Evolutionary conservation across 768 basidiomycete genomes (phyloP).

Genomic region (Boletus pseudopeckii): DNA sequence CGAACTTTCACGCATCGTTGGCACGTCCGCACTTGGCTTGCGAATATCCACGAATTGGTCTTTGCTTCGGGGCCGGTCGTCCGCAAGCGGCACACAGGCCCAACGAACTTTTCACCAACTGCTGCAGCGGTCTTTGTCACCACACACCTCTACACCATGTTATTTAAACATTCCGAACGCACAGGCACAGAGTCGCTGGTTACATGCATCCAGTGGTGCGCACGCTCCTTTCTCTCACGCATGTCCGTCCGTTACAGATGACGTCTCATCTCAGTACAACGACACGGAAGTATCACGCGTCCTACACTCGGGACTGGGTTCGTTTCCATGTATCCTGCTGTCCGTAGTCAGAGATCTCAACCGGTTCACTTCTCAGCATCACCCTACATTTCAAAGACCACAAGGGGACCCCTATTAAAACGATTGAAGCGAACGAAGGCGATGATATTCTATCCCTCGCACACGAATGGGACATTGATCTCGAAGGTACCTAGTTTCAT

Average conservation of each 20-base stretch:
- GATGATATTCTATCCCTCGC: conserved; percentile 90
- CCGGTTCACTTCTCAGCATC: conserved; percentile 47
- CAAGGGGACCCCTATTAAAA: conserved; percentile 79
- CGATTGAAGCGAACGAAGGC: conserved; percentile 89
- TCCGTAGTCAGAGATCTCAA: neutral
- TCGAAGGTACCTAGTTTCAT: conserved; percentile 66
- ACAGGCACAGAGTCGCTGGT: conserved; percentile 1
- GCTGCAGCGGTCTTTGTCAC: neutral
- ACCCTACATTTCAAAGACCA: conserved; percentile 88
- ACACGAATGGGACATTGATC: conserved; percentile 92
- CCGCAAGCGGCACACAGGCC: neutral
- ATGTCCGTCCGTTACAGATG: neutral
- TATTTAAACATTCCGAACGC: neutral
- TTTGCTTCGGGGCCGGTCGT: conserved; percentile 2
- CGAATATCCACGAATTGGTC: conserved; percentile 1
- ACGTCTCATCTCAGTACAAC: conserved; percentile 8
- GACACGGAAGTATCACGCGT: conserved; percentile 55
- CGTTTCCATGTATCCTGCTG: conserved; percentile 6
- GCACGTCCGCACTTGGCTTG: neutral
- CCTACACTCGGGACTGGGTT: conserved; percentile 72
- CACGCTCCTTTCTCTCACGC: neutral
- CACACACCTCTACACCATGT: neutral
- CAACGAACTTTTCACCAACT: conserved; percentile 15
- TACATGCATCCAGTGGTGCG: conserved; percentile 21
- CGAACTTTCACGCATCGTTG: conserved; percentile 13